These are phyloP conservation scores for Phytophthora hibernalis DNA, from an alignment of 352 stramenopile species.

Conservation along the genomic window DNA sequence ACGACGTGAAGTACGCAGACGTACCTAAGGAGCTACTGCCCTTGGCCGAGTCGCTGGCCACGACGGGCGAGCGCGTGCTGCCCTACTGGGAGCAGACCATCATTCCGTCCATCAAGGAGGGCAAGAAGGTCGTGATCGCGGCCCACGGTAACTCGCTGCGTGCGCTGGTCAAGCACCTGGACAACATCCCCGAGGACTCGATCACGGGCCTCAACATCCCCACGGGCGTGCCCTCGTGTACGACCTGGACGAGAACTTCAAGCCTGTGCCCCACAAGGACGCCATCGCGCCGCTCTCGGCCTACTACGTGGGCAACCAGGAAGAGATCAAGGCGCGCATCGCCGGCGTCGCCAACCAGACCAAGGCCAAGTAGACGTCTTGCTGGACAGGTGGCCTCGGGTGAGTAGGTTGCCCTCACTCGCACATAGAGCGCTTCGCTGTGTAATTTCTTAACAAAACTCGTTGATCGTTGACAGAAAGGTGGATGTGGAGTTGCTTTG, in stretches of 20 bases:
- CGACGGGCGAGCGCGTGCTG: conserved; percentile 95
- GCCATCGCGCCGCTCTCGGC: conserved; percentile 89
- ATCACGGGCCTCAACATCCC: conserved; percentile 98
- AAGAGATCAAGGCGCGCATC: conserved; percentile 97
- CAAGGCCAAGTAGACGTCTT: conserved; percentile 78
- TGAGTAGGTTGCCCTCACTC: not conserved
- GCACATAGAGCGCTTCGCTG: conserved; percentile 25
- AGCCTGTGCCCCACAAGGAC: conserved; percentile 93
- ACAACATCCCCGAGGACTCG: conserved; percentile 96
- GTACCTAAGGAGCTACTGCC: conserved; percentile 91
- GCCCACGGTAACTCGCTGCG: conserved; percentile 98
- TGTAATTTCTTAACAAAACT: conserved; percentile 36
- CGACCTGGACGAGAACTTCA: conserved; percentile 98
- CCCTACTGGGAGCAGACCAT: conserved; percentile 97
- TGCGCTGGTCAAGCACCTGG: conserved; percentile 98
- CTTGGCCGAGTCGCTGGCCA: conserved; percentile 94
- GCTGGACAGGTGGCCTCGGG: conserved; percentile 22
- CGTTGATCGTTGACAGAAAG: conserved; percentile 14
- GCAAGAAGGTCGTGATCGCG: conserved; percentile 97
- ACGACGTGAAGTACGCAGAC: conserved; percentile 93
- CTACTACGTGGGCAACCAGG: conserved; percentile 94
- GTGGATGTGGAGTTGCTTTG: not conserved
- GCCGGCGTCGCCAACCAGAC: conserved; percentile 97
- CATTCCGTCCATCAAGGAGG: conserved; percentile 92
- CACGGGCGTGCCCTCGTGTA: conserved; percentile 97